Base-by-base conservation (phyloP, 2,329 filamentous ascomycete species). In the Sporothrix protearum region DNA sequence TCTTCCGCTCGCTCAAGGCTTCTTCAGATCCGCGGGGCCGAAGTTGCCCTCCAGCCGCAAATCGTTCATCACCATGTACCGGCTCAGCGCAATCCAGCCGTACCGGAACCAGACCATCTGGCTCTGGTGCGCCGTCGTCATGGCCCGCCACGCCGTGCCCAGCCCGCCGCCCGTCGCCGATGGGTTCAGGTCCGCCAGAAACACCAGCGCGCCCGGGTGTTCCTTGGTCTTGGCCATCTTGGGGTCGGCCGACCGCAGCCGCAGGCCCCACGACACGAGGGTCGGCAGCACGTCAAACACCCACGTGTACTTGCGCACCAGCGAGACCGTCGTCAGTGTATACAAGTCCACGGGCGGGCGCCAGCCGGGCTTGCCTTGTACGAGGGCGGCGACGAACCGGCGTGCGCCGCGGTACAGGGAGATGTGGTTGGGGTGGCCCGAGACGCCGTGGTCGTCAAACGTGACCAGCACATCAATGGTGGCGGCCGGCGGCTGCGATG, bases 81-180 rank as follows among this genome's bases (percentile, higher is more conserved):
- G 86, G 77, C 94, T 96, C 71, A 97, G 79, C 0, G 88, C 86
- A 78, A 99, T 97, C 94, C 94, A 99, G 2, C 94, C 93, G 87
- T 94, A 98, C 8, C 96, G 88, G 79, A 98, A 99, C 96, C 96
- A 99, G 49, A 92, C 88, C 96, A 99, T 99, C 85, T 99, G 96
- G 80, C 94, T 97, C 82, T 89, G 85, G 83, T 99, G 96, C 36
- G 92, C 95, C 70, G 87, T 85, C 1, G 92, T 94, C 96, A 99
- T 99, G 42, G 96, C 94, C 70, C 83, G 86, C 83, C 94, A 91
- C 8, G 93, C 95, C 39, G 85, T 83, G 10, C 79, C 79, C 71
- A 84, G 79, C n/a, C 81, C 83, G 64, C 81, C 81, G 1, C 77
- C 87, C 16, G 69, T 14, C 1, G 74, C 90, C 84, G 47, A 42